Evolutionary conservation across 495 filamentous ascomycete genomes (phyloP), one percentile per base, ranked within the genome.

Genomic region (Halenospora varia): DNA sequence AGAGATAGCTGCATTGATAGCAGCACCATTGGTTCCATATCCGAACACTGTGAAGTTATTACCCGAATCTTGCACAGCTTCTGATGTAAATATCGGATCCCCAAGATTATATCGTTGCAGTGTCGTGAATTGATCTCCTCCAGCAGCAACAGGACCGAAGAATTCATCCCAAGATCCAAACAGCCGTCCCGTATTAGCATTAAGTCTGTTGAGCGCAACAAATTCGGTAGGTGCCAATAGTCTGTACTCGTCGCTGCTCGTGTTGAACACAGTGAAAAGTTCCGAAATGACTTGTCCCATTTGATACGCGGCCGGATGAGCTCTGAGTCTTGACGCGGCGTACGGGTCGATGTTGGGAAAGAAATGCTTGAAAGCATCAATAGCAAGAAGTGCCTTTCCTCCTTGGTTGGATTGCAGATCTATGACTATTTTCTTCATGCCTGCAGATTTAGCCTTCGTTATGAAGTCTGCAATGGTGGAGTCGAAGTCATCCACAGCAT

Each of bases 141-240:
- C 60, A 26, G 70, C 58, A 0, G 61, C 26, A 29, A 74, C 57
- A n/a, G 78, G 78, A 0, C 80, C 80, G 58, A 73, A 81, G 47
- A 80, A 73, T 35, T 85, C 77, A 8, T 66, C 59, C 82, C 79
- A 85, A 3, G 76, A 79, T 3, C 64, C 63, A 66, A 83, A 86
- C 41, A 71, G 73, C 17, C 57, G 50, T 10, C 66, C 67, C 0
- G 77, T 80, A 0, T 61, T 67, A 26, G 77, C 74, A 54, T 78
- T 75, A 18, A 81, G 45, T 26, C 68, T 66, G 51, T 69, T 57
- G 1, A 70, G 62, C 25, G 74, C 66, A 22, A 77, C 67, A 72
- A 74, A 82, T 44, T 74, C 73, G 54, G 63, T 66, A 0, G 53
- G 61, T 17, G 66, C 60, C 11, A 71, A 41, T 6, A 64, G 49